Evolutionary conservation across 2,329 filamentous ascomycete genomes (phyloP).

Genomic region (Trichoderma sp.): DNA sequence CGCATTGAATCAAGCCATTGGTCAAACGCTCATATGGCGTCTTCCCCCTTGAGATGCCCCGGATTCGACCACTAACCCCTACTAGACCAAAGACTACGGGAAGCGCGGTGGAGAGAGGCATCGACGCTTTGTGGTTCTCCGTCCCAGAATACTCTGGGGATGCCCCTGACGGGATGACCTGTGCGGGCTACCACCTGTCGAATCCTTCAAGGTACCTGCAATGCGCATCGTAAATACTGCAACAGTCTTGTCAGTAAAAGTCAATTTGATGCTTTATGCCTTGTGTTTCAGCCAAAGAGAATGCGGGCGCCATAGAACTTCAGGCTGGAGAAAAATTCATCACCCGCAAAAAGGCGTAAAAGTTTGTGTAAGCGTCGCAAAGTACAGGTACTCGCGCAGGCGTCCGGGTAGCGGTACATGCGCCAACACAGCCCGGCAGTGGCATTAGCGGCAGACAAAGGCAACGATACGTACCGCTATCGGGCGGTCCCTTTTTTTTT

Average conservation of each 20-base stretch:
- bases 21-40: not conserved
- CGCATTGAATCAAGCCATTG: not conserved
- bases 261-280: not conserved
- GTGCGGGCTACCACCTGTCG: not conserved
- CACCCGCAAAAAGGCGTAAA: not conserved
- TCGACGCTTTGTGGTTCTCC: not conserved
- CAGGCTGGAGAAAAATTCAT: not conserved
- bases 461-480: slow-evolving; percentile 19
- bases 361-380: not conserved
- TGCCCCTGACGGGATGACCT: not conserved
- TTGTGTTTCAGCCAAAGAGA: not conserved
- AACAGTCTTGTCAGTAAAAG: not conserved
- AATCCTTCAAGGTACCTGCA: not conserved
- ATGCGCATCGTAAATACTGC: not conserved
- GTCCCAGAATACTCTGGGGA: not conserved
- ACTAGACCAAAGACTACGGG: not conserved
- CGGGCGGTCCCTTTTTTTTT: slow-evolving; percentile 19
- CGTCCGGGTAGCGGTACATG: not conserved
- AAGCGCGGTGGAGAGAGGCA: not conserved
- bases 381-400: not conserved
- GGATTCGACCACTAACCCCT: not conserved
- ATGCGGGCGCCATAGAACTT: not conserved
- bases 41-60: not conserved
- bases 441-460: slow-evolving; percentile 9
- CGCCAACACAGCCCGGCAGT: slow-evolving; percentile 17